Conservation (phyloP, 2,329 filamentous ascomycete genomes). For the Lecanicillium sp. region DNA sequence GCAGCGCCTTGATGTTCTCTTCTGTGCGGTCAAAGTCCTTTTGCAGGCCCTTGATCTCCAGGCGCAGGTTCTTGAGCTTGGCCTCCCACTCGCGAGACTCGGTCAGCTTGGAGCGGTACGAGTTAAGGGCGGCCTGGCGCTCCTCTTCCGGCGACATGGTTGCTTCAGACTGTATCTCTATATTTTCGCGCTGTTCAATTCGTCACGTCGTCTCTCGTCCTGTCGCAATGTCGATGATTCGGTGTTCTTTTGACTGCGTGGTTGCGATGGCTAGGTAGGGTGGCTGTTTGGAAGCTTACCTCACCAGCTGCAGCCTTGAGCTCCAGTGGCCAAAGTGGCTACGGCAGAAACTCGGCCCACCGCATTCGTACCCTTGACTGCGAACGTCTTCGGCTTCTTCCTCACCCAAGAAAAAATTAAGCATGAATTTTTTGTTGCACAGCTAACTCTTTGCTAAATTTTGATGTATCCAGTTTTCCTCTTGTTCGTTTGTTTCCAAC, state of each 20-base stretch:
- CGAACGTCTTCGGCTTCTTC: too few species aligned
- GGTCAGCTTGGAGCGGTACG: slow-evolving; percentile 75
- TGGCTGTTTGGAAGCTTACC: slow-evolving; percentile 30
- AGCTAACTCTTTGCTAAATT: too few species aligned
- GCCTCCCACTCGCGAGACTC: slow-evolving; percentile 98
- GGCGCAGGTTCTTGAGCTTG: slow-evolving; percentile 86
- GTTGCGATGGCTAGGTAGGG: slow-evolving; percentile 5
- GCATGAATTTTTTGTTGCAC: too few species aligned
- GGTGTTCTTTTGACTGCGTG: not conserved
- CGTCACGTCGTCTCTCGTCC: not conserved
- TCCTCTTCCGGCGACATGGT: slow-evolving; percentile 51
- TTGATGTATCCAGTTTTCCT: too few species aligned
- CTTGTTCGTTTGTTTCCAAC: too few species aligned
- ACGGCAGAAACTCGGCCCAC: slow-evolving; percentile 14
- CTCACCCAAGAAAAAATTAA: too few species aligned
- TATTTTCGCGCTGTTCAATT: not conserved
- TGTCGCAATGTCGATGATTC: not conserved
- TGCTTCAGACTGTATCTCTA: slow-evolving; percentile 14
- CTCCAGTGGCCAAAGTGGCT: slow-evolving; percentile 8
- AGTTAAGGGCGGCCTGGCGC: slow-evolving; percentile 64
- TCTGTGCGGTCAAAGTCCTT: slow-evolving; percentile 95
- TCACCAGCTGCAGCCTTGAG: slow-evolving; percentile 31
- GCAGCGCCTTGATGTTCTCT: slow-evolving; percentile 98
- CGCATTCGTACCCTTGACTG: not conserved
- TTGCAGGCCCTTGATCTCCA: slow-evolving; percentile 94